Conservation (phyloP, 768 basidiomycete species). For the Hortiboletus flavorubellus region DNA sequence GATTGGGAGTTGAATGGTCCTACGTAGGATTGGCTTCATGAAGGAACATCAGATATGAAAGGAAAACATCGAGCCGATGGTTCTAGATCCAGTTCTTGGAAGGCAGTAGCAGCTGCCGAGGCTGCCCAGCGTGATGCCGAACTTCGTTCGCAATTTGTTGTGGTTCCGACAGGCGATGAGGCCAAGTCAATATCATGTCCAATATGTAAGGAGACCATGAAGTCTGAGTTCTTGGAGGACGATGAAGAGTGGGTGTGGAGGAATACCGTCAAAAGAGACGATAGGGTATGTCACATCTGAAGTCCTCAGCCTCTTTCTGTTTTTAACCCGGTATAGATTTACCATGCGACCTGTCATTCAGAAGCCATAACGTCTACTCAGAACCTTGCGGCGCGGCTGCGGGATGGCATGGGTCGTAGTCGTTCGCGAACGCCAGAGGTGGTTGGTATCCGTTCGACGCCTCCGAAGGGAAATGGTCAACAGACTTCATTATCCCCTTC, state of each 20-base stretch:
- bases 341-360: conserved; percentile 92
- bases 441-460: conserved; percentile 33
- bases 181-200: conserved; percentile 84
- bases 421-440: conserved; percentile 77
- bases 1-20: conserved; percentile 11
- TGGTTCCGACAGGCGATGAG: conserved; percentile 88
- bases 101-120: conserved; percentile 58
- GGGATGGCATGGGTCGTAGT: conserved; percentile 60
- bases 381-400: conserved; percentile 64
- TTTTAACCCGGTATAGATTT: conserved; percentile 55
- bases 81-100: conserved; percentile 47
- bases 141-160: conserved; percentile 73
- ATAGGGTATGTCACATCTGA: conserved; percentile 53
- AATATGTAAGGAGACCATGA: conserved; percentile 92
- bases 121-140: conserved; percentile 72
- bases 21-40: conserved; percentile 83
- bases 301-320: not conserved
- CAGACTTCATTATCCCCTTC: conserved; percentile 46
- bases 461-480: conserved; percentile 33
- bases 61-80: conserved; percentile 66
- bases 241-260: conserved; percentile 99
- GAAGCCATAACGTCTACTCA: conserved; percentile 67
- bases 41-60: conserved; percentile 55
- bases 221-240: conserved; percentile 90
- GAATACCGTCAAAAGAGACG: conserved; percentile 84